phyloP scores from a whole-genome alignment of 2,329 filamentous ascomycete genomes.

The Myotisia sp. region DNA sequence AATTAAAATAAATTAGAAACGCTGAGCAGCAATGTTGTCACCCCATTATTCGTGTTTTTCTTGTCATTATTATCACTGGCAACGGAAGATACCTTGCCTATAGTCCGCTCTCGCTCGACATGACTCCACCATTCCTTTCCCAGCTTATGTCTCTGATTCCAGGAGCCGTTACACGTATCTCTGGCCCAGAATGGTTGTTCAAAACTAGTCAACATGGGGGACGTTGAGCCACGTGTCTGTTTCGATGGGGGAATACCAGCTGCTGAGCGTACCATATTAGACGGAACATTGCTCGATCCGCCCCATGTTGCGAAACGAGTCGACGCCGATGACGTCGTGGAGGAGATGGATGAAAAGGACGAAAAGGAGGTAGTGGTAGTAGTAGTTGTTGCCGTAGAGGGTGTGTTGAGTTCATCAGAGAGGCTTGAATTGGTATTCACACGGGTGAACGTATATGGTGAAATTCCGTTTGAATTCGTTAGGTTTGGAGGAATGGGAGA shows the following conservation, averaged over 20 bases:
- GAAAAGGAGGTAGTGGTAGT: too few species aligned
- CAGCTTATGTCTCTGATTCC: slow-evolving; percentile 27
- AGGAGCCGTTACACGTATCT: slow-evolving; percentile 31
- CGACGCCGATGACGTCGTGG: slow-evolving; percentile 7
- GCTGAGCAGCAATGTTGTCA: neutral
- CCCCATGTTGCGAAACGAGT: slow-evolving; percentile 11
- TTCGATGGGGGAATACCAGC: slow-evolving; percentile 13
- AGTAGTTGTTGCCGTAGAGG: slow-evolving; percentile 8
- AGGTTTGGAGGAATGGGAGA: slow-evolving; percentile 18
- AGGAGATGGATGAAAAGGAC: neutral
- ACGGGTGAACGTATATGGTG: slow-evolving; percentile 7
- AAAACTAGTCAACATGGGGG: slow-evolving; percentile 15
- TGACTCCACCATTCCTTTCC: slow-evolving; percentile 34
- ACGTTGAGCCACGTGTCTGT: slow-evolving; percentile 11
- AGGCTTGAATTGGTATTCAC: slow-evolving; percentile 7
- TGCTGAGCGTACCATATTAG: neutral
- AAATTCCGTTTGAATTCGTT: neutral
- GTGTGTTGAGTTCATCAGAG: slow-evolving; percentile 8
- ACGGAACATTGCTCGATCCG: slow-evolving; percentile 1
- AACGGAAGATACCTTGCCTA: slow-evolving; percentile 1
- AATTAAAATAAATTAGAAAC: slow-evolving; percentile 1
- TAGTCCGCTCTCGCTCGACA: slow-evolving; percentile 28
- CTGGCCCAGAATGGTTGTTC: slow-evolving; percentile 25
- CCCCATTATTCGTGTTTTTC: too few species aligned
- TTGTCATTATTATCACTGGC: too few species aligned